Base-by-base conservation (phyloP, 2,329 filamentous ascomycete species). In the Microcyclospora tardicrescens region DNA sequence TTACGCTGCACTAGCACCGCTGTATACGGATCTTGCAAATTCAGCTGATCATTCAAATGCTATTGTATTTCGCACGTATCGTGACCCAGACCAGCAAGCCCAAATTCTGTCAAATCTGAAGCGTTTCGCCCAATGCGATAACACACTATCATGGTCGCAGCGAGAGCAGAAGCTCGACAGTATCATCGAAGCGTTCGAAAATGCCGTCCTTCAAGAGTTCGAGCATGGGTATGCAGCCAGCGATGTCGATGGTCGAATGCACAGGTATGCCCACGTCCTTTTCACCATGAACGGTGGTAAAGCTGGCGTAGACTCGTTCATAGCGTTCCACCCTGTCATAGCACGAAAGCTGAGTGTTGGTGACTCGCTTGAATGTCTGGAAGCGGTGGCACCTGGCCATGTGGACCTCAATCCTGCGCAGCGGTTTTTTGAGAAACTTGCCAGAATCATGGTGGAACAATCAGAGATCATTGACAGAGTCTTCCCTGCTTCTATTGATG, bases 221-320 rank as follows among this genome's bases (percentile, higher is more conserved):
- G 83, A 93, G 60, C 82, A 91, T 47, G 91, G 85, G 3, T 93
- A 93, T 49, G 84, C 91, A 57, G 79, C 77, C 33, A 83, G 81
- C 64, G 89, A 98, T 58, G 77, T 93, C 38, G 82, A 93, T 47
- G 86, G 84, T 2, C 72, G 79, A 38, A 95, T 96, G 89, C 77
- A 73, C 49, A 76, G 82, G 54, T 96, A 94, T 60, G 87, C 87
- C 2, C 77, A 85, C 50, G 86, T 98, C 12, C 65, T 98, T 40
- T 77, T 83, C 41, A 73, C 74, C 2, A 68, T 98, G 33, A 93
- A 93, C 57, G 85, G 84, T 16, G 86, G 85, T 12, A 70, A 72
- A 31, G 79, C 81, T 11, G 84, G 77, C 9, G 69, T 93, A 35
- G 85, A 96, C 38, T 68, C 86, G 1, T 96, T 94, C 57, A 57